Evolutionary conservation across 345 rosid genomes (phyloP).

Genomic region (Eucalyptus shirleyi): DNA sequence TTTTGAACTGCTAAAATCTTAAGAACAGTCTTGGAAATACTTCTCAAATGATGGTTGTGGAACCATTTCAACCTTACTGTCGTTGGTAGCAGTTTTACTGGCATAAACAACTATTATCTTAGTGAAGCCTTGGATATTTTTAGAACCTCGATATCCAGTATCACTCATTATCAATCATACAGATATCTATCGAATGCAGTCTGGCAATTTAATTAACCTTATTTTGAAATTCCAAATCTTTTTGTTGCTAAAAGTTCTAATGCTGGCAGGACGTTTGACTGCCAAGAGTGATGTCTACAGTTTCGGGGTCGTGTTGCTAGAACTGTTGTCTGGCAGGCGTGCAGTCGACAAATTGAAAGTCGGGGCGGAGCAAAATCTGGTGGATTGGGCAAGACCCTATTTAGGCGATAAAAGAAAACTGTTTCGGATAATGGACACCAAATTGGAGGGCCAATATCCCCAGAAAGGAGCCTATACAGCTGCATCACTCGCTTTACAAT

Average conservation of each 20-base stretch:
- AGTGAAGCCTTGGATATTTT: neutral
- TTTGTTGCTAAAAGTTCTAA: neutral
- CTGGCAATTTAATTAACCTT: neutral
- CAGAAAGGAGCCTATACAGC: constrained; percentile 77
- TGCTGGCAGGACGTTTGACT: constrained; percentile 71
- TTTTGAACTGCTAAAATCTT: neutral
- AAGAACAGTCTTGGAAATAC: neutral
- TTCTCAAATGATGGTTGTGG: neutral
- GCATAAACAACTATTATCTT: neutral
- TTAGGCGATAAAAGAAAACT: constrained; percentile 78
- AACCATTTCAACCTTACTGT: neutral
- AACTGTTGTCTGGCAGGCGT: constrained; percentile 77
- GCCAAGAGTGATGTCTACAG: constrained; percentile 95
- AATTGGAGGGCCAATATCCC: constrained; percentile 89
- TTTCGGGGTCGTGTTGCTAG: constrained; percentile 91
- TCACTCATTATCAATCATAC: neutral
- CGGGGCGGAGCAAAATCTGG: constrained; percentile 78
- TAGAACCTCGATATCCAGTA: neutral
- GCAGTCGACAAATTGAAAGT: constrained; percentile 83
- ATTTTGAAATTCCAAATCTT: neutral
- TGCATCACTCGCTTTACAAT: constrained; percentile 66
- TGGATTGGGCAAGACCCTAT: constrained; percentile 94
- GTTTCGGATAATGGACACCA: constrained; percentile 93
- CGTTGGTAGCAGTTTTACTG: neutral
- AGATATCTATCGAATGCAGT: neutral